phyloP scores from a whole-genome alignment of 2,329 filamentous ascomycete genomes.

The Aspergillus japonicus region DNA sequence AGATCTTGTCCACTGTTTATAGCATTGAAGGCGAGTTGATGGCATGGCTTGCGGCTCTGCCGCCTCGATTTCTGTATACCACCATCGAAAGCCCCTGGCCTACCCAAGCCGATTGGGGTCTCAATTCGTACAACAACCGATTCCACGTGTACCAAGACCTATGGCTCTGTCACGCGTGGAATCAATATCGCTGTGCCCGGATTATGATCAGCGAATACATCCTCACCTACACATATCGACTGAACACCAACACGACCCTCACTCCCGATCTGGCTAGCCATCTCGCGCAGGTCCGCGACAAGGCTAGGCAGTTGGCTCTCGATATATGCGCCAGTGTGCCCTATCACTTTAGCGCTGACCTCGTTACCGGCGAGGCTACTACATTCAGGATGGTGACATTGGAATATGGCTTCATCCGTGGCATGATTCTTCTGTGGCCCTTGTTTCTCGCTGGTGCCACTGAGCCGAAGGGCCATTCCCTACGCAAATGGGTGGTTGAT shows the following conservation, averaged over 20 bases:
- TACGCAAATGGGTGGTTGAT: constrained; percentile 34
- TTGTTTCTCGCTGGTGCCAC: constrained; percentile 37
- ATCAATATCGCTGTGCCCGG: constrained; percentile 60
- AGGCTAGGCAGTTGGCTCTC: constrained; percentile 28
- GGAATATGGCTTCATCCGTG: constrained; percentile 32
- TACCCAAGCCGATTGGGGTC: constrained; percentile 23
- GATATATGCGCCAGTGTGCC: constrained; percentile 42
- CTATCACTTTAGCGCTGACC: constrained; percentile 32
- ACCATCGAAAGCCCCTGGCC: constrained; percentile 37
- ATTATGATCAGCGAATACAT: constrained; percentile 55
- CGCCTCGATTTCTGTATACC: constrained; percentile 29
- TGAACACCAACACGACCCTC: constrained; percentile 24
- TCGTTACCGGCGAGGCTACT: constrained; percentile 2
- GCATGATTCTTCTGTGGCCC: constrained; percentile 39
- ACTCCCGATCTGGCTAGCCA: constrained; percentile 33
- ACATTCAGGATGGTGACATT: constrained; percentile 14
- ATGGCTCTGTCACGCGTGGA: constrained; percentile 57
- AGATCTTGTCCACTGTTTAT: constrained; percentile 33
- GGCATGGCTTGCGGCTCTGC: constrained; percentile 31
- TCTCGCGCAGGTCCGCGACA: constrained; percentile 29
- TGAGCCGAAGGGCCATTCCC: constrained; percentile 26
- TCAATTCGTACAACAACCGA: constrained; percentile 46
- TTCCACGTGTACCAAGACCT: constrained; percentile 59
- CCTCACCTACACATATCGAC: constrained; percentile 27
- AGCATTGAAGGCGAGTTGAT: constrained; percentile 37